Base-by-base conservation (phyloP, 2,329 filamentous ascomycete genomes). In the Ophiocordyceps robertsii region DNA sequence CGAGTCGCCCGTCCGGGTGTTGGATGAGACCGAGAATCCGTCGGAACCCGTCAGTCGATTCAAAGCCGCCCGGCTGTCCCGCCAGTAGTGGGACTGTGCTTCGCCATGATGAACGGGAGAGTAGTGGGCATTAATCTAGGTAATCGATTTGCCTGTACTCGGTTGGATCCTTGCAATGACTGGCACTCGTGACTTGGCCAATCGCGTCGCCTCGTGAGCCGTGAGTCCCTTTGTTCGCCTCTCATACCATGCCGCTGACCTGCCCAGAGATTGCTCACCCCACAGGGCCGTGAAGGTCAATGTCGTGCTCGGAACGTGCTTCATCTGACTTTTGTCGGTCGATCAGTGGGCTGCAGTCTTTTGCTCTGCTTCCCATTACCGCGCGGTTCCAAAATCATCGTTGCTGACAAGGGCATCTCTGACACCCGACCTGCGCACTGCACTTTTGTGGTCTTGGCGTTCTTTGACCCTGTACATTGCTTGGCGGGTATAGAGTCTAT, bases 31-130 rank as follows among this genome's bases (percentile, higher is more conserved):
- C 24, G 74, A 81, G 39, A 77, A 78, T 37, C 75, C 73, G 2
- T 69, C 69, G 40, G 75, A 73, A 59, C 76, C 72, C 52, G 61
- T 86, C 49, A 87, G 82, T 65, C 74, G 79, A 47, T 88, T 88
- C 64, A 84, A 78, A 64, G 81, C 82, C 39, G 82, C 82, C 3
- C 72, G 78, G 47, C 62, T 86, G 43, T 71, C 72, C 27, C 70
- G 62, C 54, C 65, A 70, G 45, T 77, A 65, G 54, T 38, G 33
- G 21, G 42, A 41, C 31, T 44, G n/a, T n/a, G n/a, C n/a, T n/a
- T n/a, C n/a, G n/a, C n/a, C n/a, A n/a, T n/a, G n/a, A n/a, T n/a
- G n/a, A n/a, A n/a, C n/a, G n/a, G n/a, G n/a, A n/a, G n/a, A n/a
- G 45, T 44, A 27, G 24, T 27, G 3, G 24, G 24, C 24, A 27